Evolutionary conservation across 371 early-diverging fungal species (phyloP), one percentile per base, ranked within the genome.

Genomic region (Mucor saturninus): DNA sequence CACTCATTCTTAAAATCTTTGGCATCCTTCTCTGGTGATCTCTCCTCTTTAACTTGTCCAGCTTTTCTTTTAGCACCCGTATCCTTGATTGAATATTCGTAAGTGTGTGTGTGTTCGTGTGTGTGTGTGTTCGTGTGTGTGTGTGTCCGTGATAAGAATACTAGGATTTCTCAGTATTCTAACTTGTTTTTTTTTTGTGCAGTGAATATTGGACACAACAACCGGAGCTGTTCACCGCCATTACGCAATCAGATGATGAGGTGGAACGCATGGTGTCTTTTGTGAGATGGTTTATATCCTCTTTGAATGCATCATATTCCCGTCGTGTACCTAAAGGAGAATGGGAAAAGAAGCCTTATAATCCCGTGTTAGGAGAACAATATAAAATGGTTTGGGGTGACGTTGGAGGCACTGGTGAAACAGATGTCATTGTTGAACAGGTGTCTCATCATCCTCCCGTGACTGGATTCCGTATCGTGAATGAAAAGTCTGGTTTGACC

Each of bases 291-390:
- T 92, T 88, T 69, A 84, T 91, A 46, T 91, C 91, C 10, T 89
- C 90, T 31, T 79, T 91, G 28, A 89, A 90, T 66, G 91, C 91
- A 8, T 90, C 91, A 2, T 87, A 83, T 61, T 64, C 74, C 13
- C 73, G 76, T 42, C 73, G 80, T 55, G 80, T 80, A 1, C 80
- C 80, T 53, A 77, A 77, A 49, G 80, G 80, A 8, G 76, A 80
- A 61, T 80, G 80, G 80, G 93, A 92, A 63, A 93, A 92, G 80
- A 93, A 93, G 70, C 93, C 93, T 9, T 93, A 86, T 59, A 93
- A 93, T 56, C 93, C 93, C 26, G 87, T 93, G 11, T 78, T 93
- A 26, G 93, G 93, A 46, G 93, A 93, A 62, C 91, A 91, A 67
- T 92, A 81, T 68, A 73, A 87, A 62, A 88, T 86, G 57, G 60